phyloP scores from a whole-genome alignment of 2,329 filamentous ascomycete genomes.

The Alternaria novae-zelandiae region DNA sequence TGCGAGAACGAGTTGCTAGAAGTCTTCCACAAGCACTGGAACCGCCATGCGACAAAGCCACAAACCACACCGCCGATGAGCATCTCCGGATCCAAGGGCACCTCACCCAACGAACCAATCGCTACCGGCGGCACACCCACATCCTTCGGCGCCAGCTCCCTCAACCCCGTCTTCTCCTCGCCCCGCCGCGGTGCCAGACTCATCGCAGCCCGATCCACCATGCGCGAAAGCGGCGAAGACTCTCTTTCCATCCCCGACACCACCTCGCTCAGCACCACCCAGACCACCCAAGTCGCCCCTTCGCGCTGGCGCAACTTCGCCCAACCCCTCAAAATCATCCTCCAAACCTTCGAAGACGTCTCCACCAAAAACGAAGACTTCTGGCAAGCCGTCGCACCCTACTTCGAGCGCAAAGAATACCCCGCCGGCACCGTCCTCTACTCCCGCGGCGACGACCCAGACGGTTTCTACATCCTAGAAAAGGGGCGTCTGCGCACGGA shows the following conservation, averaged over 20 bases:
- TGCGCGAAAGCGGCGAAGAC: slow-evolving; percentile 61
- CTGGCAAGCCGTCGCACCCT: slow-evolving; percentile 82
- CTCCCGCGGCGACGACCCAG: slow-evolving; percentile 73
- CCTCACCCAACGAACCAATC: slow-evolving; percentile 17
- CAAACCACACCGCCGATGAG: slow-evolving; percentile 45
- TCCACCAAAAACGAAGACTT: slow-evolving; percentile 91
- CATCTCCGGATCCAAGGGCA: slow-evolving; percentile 28
- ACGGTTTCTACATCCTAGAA: slow-evolving; percentile 90
- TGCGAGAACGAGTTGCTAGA: slow-evolving; percentile 94
- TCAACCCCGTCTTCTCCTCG: slow-evolving; percentile 70
- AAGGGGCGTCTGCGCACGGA: slow-evolving; percentile 87
- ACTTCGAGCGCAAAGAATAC: slow-evolving; percentile 75
- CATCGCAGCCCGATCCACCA: slow-evolving; percentile 76
- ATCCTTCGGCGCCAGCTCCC: slow-evolving; percentile 37
- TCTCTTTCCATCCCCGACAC: slow-evolving; percentile 22
- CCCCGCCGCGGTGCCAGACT: slow-evolving; percentile 80
- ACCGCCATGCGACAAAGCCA: slow-evolving; percentile 44
- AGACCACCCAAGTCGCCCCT: slow-evolving; percentile 15
- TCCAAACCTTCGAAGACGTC: slow-evolving; percentile 93
- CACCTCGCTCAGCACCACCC: slow-evolving; percentile 5
- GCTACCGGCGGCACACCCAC: slow-evolving; percentile 30
- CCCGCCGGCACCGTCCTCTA: slow-evolving; percentile 76
- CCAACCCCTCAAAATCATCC: slow-evolving; percentile 86
- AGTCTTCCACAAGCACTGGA: slow-evolving; percentile 57
- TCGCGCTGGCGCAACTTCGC: slow-evolving; percentile 84